A percentile compares a stretch with the other conserved stretches of the same genome.
These are phyloP conservation scores for Rutstroemia sp. DNA, from an alignment of 2,329 filamentous ascomycete species.

Conservation along the genomic window DNA sequence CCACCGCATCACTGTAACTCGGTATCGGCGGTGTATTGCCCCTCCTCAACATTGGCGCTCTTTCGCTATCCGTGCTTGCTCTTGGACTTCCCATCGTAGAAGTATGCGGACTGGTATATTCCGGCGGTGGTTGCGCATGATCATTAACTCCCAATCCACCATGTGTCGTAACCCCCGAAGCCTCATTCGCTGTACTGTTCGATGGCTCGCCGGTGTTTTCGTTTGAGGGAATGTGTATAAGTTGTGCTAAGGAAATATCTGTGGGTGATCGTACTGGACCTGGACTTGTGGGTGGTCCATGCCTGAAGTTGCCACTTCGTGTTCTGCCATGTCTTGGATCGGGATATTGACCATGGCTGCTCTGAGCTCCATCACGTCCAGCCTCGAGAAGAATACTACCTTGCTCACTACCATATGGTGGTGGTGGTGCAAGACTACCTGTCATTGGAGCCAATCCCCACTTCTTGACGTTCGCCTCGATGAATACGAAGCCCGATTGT, in stretches of 20 bases:
- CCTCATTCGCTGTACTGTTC: slow-evolving; percentile 30
- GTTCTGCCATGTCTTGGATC: slow-evolving; percentile 57
- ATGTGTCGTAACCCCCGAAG: slow-evolving; percentile 14
- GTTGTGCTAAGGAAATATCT: slow-evolving; percentile 87
- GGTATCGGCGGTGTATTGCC: slow-evolving; percentile 29
- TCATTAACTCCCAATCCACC: slow-evolving; percentile 30
- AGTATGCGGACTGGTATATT: slow-evolving; percentile 60
- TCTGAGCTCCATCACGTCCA: slow-evolving; percentile 50
- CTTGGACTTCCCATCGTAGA: slow-evolving; percentile 41
- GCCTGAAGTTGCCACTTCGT: slow-evolving; percentile 69
- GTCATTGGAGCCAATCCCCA: slow-evolving; percentile 97
- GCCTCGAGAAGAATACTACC: slow-evolving; percentile 91
- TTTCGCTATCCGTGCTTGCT: slow-evolving; percentile 45
- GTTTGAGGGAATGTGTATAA: slow-evolving; percentile 61
- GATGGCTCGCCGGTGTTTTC: slow-evolving; percentile 53
- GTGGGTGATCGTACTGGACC: slow-evolving; percentile 87
- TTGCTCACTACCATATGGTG: slow-evolving; percentile 94
- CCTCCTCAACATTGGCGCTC: slow-evolving; percentile 40
- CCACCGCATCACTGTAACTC: slow-evolving; percentile 30
- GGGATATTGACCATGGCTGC: slow-evolving; percentile 35
- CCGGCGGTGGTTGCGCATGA: slow-evolving; percentile 58
- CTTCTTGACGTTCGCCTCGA: slow-evolving; percentile 99
- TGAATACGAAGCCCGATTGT: slow-evolving; percentile 96
- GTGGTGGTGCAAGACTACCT: slow-evolving; percentile 87
- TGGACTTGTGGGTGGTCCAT: slow-evolving; percentile 69